Evolutionary conservation across 768 basidiomycete genomes (phyloP).

Genomic region (Tricholoma flavovirens): DNA sequence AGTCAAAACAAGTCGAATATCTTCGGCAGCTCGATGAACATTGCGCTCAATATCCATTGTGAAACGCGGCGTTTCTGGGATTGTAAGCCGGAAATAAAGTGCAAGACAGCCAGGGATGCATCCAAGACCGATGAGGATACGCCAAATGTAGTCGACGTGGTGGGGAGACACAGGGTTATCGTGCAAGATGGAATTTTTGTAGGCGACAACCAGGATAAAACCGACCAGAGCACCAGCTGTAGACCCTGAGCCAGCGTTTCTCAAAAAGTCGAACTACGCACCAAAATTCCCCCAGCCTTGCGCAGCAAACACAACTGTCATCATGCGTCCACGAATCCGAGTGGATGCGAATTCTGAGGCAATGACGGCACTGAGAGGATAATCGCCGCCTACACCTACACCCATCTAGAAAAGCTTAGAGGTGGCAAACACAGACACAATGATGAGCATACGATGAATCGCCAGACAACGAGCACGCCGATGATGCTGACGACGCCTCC

Average conservation of each 20-base stretch:
- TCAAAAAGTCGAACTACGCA: slow-evolving; percentile 23
- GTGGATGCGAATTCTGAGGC: slow-evolving; percentile 85
- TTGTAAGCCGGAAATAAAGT: slow-evolving; percentile 89
- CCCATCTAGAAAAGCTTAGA: slow-evolving; percentile 46
- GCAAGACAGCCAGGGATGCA: slow-evolving; percentile 76
- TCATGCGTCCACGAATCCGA: slow-evolving; percentile 73
- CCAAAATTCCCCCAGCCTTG: slow-evolving; percentile 88
- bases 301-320: slow-evolving; percentile 81
- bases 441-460: slow-evolving; percentile 53
- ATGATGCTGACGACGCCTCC: slow-evolving; percentile 66
- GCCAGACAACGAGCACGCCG: slow-evolving; percentile 77
- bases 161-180: slow-evolving; percentile 28
- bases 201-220: slow-evolving; percentile 58
- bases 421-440: neutral
- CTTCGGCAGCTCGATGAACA: slow-evolving; percentile 63
- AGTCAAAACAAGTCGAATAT: slow-evolving; percentile 64
- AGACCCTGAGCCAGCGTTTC: neutral
- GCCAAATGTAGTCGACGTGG: slow-evolving; percentile 76
- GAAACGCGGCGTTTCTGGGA: slow-evolving; percentile 85
- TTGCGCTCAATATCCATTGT: slow-evolving; percentile 93
- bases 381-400: slow-evolving; percentile 84
- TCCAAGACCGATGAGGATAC: slow-evolving; percentile 83
- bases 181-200: slow-evolving; percentile 51
- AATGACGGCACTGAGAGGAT: slow-evolving; percentile 81
- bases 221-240: slow-evolving; percentile 62